These are phyloP conservation scores for Persicaria tinctoria DNA, from an alignment of 148 eudicot species.

Conservation along the genomic window DNA sequence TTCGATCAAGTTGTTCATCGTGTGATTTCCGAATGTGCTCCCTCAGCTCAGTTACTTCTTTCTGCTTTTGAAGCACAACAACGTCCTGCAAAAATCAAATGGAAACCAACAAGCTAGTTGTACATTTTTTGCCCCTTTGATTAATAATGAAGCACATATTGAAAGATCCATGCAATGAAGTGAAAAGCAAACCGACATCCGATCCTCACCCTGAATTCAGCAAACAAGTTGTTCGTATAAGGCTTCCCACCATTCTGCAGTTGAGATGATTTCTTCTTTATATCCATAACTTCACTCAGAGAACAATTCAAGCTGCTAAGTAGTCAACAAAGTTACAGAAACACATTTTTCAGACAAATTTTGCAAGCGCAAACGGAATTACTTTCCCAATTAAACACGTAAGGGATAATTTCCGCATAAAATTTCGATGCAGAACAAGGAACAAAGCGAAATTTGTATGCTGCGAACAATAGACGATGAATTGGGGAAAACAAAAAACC, in stretches of 20 bases:
- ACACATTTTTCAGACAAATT: no score
- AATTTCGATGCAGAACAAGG: no score
- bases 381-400: no score
- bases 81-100: conserved; percentile 35
- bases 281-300: no score
- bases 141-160: background rate
- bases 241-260: conserved; percentile 48
- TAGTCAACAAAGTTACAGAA: no score
- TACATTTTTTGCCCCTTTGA: background rate
- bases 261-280: conserved; percentile 33
- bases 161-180: background rate
- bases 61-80: conserved; percentile 41
- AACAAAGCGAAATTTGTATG: no score
- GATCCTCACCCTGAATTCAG: conserved; percentile 43
- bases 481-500: no score
- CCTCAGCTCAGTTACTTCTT: conserved; percentile 39
- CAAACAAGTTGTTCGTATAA: conserved; percentile 50
- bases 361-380: no score
- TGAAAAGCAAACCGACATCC: background rate
- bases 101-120: background rate
- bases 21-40: conserved; percentile 26
- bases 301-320: no score
- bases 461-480: no score
- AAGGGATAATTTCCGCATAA: no score
- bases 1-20: no score